Conservation (phyloP, 192 early-diverging fungal genomes). For the Pilaira anomala region DNA sequence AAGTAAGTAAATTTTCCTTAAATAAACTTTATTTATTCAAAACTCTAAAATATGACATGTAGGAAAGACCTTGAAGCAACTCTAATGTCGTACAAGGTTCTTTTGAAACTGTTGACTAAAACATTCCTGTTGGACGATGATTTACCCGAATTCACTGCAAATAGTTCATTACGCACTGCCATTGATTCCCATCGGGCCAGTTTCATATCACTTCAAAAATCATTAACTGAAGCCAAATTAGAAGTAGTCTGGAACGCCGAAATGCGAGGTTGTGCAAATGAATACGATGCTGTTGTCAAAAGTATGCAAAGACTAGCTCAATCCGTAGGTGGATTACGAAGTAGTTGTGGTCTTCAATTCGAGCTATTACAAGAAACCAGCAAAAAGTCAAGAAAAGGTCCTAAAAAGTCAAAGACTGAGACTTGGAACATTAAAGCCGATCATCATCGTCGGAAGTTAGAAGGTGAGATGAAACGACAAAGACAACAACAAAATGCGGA, state of each 20-base stretch:
- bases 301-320: conserved; percentile 65
- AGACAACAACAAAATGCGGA: conserved; percentile 16
- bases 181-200: conserved; percentile 60
- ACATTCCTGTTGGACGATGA: conserved; percentile 59
- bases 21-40: not conserved
- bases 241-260: conserved; percentile 45
- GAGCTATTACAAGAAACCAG: conserved; percentile 34
- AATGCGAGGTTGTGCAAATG: conserved; percentile 42
- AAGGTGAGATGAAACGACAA: conserved; percentile 24
- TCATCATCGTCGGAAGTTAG: conserved; percentile 20
- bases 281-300: conserved; percentile 50
- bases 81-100: conserved; percentile 52
- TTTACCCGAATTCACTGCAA: conserved; percentile 47
- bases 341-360: conserved; percentile 66
- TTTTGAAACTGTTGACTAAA: conserved; percentile 62
- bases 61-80: conserved; percentile 53
- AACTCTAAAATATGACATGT: not conserved
- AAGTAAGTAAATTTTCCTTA: conserved; percentile 30
- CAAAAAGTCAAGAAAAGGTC: not conserved
- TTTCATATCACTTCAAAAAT: conserved; percentile 55
- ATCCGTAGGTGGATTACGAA: conserved; percentile 64
- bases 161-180: conserved; percentile 51
- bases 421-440: conserved; percentile 30
- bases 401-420: not conserved
- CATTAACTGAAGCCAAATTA: conserved; percentile 52